Conservation (phyloP, 169 alveolate genomes). For the Plasmodium knowlesi region DNA sequence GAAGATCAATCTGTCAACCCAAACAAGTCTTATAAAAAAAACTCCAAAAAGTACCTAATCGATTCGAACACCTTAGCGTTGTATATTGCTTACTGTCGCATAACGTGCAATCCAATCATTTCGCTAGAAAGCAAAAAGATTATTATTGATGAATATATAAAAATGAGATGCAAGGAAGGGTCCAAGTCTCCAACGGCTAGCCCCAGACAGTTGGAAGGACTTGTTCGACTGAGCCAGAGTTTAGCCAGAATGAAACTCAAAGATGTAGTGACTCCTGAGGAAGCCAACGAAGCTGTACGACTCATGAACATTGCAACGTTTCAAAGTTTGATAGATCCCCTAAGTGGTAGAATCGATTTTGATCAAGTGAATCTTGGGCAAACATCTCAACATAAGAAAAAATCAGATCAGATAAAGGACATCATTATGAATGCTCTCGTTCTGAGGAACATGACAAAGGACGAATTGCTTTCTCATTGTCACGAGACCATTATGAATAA, state of each 20-base stretch:
- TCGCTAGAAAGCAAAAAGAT: slow-evolving; percentile 90
- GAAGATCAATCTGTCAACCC: slow-evolving; percentile 37
- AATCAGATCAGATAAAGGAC: slow-evolving; percentile 69
- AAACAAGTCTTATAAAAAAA: slow-evolving; percentile 13
- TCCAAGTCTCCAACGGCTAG: slow-evolving; percentile 94
- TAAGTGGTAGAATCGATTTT: slow-evolving; percentile 97
- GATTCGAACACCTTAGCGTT: slow-evolving; percentile 84
- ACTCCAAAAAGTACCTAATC: slow-evolving; percentile 45
- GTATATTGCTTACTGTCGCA: slow-evolving; percentile 94
- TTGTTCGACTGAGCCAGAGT: slow-evolving; percentile 97
- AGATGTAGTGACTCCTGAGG: slow-evolving; percentile 89
- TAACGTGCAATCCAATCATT: slow-evolving; percentile 92
- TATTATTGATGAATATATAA: slow-evolving; percentile 90
- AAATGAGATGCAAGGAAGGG: slow-evolving; percentile 92
- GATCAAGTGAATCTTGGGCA: slow-evolving; percentile 95
- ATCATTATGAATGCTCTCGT: slow-evolving; percentile 60
- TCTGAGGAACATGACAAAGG: slow-evolving; percentile 72
- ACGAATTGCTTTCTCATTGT: slow-evolving; percentile 63
- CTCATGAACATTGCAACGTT: slow-evolving; percentile 98
- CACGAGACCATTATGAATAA: slow-evolving; percentile 71
- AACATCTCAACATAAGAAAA: slow-evolving; percentile 75
- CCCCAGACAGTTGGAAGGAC: slow-evolving; percentile 96
- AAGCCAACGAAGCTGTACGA: slow-evolving; percentile 97
- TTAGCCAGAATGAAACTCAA: slow-evolving; percentile 96
- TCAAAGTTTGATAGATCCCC: slow-evolving; percentile 99